Base-by-base conservation (phyloP, 2,329 filamentous ascomycete genomes). In the Colletotrichum australisinense region DNA sequence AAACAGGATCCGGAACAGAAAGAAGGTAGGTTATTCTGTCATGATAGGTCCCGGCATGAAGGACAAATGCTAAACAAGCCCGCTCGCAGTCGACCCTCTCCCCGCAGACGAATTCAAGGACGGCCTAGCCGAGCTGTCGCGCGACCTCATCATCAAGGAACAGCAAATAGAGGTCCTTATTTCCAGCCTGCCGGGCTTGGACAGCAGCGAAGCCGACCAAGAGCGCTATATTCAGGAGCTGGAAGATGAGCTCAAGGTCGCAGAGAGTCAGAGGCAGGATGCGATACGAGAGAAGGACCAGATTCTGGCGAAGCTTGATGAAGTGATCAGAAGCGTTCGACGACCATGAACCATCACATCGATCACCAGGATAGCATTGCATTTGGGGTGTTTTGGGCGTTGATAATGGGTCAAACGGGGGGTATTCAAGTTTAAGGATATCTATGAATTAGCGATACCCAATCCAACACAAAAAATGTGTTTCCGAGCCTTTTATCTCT, bases 121-220 rank as follows among this genome's bases (percentile, higher is more conserved):
- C 3, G 90, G 92, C 59, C 89, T 95, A 79, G 86, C 91, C 73
- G 94, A 96, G 81, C 86, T 97, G 66, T 93, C 93, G 49, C 89
- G 90, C 74, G 94, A 96, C 80, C 86, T 97, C 30, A 92, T 96
- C 71, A 81, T 93, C 71, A 95, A 95, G 79, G 93, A 95, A 78
- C 93, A 95, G 83, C 93, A 96, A 84, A 95, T 97, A 74, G 94
- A 97, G 81, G 87, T 90, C 57, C 84, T 97, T 60, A 93, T 96
- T 71, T 93, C 91, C 19, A 90, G 88, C 26, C 86, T 97, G 2
- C 94, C 94, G 0, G 94, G 94, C 0, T 85, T 97, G 26, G 93
- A 94, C 57, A 94, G 92, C 75, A 96, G 93, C 78, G 93, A 96
- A 80, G 87, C 89, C 75, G 93, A 95, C 78, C 94, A 97, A 82